phyloP scores from a whole-genome alignment of 2,329 filamentous ascomycete genomes.

The Colletotrichum siamense region DNA sequence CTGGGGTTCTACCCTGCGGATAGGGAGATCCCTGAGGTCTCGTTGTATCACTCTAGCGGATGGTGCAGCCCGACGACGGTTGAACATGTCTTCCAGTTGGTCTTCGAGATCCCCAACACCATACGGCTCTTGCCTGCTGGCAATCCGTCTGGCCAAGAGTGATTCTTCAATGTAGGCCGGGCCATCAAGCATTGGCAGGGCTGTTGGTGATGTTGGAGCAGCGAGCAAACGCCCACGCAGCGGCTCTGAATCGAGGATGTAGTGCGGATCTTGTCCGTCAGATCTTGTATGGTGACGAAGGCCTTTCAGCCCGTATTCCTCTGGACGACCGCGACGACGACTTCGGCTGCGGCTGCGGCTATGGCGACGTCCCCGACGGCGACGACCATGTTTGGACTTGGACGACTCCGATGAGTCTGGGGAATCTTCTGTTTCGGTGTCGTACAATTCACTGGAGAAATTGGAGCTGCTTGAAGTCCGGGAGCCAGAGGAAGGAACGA shows the following conservation, averaged over 20 bases:
- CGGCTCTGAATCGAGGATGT: not conserved
- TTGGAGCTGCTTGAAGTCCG: conserved; percentile 17
- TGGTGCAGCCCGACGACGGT: not conserved
- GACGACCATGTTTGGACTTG: not conserved
- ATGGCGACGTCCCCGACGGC: not conserved
- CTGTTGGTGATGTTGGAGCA: not conserved
- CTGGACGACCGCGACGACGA: conserved; percentile 16
- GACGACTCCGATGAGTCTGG: conserved; percentile 25
- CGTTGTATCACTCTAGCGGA: conserved; percentile 10
- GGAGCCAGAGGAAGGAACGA: conserved; percentile 16
- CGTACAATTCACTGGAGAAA: not conserved
- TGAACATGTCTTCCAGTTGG: not conserved
- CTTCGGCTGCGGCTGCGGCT: conserved; percentile 10
- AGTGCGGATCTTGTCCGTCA: not conserved
- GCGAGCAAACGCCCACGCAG: not conserved
- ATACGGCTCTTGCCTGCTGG: not conserved
- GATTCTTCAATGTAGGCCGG: not conserved
- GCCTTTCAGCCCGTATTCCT: conserved; percentile 19
- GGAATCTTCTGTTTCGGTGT: conserved; percentile 15
- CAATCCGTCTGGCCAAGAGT: not conserved
- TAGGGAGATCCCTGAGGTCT: not conserved
- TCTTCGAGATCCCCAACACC: not conserved
- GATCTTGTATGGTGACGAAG: conserved; percentile 7
- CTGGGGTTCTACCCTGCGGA: conserved; percentile 1
- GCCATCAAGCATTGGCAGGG: not conserved